phyloP scores from a whole-genome alignment of 306 rosid genomes.

The Ziziphus jujuba region DNA sequence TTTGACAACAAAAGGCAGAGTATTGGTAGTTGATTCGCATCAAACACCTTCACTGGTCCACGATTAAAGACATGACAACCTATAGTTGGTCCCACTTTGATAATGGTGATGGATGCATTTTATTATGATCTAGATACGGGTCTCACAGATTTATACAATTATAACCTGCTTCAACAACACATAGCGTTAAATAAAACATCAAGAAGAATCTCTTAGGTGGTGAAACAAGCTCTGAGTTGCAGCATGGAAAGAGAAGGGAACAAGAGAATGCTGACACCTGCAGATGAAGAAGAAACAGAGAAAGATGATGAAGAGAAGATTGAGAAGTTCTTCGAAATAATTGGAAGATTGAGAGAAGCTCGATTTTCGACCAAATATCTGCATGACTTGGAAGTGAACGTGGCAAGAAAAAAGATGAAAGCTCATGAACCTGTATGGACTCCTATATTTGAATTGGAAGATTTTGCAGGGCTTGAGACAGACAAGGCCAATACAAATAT shows the following conservation, averaged over 20 bases:
- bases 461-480: slow-evolving; percentile 7
- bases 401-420: slow-evolving; percentile 9
- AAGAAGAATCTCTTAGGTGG: no score
- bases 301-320: slow-evolving; percentile 5
- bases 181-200: no score
- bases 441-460: slow-evolving; percentile 10
- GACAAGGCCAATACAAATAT: not conserved
- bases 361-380: not conserved
- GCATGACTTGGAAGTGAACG: not conserved
- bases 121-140: no score
- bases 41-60: slow-evolving; percentile 13
- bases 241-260: slow-evolving; percentile 8
- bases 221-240: not conserved
- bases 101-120: no score
- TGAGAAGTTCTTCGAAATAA: slow-evolving; percentile 10
- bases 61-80: slow-evolving; percentile 10
- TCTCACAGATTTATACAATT: no score
- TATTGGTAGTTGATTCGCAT: not conserved
- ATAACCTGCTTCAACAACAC: no score
- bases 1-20: not conserved
- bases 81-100: slow-evolving; percentile 3
- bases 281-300: not conserved
- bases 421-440: not conserved
- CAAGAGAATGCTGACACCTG: not conserved
- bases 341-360: slow-evolving; percentile 6